Evolutionary conservation across 2,329 filamentous ascomycete species (phyloP).

Genomic region (Ophiognomonia clavigignenti-juglandacearum): DNA sequence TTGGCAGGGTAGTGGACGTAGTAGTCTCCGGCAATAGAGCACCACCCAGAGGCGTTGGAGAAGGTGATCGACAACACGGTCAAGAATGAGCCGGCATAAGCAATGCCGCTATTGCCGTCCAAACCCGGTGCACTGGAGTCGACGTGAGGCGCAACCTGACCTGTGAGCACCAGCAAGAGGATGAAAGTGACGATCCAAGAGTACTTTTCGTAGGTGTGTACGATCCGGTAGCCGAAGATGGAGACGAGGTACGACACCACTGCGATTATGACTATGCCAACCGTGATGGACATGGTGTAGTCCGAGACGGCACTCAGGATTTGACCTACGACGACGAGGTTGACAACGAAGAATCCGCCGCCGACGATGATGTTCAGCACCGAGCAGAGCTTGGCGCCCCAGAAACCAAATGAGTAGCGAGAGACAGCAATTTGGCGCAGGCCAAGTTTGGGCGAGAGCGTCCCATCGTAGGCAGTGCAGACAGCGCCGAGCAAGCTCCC

Average conservation of each 20-base stretch:
- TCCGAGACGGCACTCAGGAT: neutral
- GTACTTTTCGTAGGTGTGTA: neutral
- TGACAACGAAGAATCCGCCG: neutral
- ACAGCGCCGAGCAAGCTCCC: too few species aligned
- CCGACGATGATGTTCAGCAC: neutral
- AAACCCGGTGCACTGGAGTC: neutral
- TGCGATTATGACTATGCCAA: neutral
- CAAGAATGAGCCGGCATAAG: neutral
- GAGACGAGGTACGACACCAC: neutral
- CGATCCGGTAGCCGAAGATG: neutral
- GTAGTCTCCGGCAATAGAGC: neutral
- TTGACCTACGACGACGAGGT: neutral
- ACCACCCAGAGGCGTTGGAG: neutral
- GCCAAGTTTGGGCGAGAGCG: too few species aligned
- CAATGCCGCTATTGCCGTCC: neutral
- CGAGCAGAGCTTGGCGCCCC: neutral
- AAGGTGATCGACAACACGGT: neutral
- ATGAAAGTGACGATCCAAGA: neutral
- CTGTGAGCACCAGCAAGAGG: neutral
- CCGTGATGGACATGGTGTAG: neutral
- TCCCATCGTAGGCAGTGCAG: too few species aligned
- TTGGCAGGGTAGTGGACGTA: neutral
- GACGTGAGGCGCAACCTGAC: neutral
- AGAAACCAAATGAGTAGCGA: neutral
- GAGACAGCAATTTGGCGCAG: too few species aligned